These are phyloP conservation scores for Sarcocystis neurona DNA, from an alignment of 169 alveolate genomes.

Conservation along the genomic window DNA sequence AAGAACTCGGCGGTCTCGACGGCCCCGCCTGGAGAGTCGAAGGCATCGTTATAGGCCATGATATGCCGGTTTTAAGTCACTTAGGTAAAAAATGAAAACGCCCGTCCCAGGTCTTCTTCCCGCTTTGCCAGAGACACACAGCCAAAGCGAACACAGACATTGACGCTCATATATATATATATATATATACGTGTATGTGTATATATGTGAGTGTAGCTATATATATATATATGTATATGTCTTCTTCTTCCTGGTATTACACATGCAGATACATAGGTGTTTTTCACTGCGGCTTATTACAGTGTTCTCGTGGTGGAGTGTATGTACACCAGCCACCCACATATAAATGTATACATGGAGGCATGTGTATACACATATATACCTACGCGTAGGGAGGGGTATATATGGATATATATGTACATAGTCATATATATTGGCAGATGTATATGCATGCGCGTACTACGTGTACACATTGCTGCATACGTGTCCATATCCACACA, in stretches of 20 bases:
- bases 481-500: not conserved
- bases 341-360: not conserved
- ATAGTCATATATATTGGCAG: no score
- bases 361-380: not conserved
- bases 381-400: not conserved
- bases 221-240: not conserved
- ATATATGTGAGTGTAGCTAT: not conserved
- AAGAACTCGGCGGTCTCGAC: conserved; percentile 48
- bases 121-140: no score
- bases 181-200: not conserved
- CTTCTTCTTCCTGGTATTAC: not conserved
- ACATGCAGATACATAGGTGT: not conserved
- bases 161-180: not conserved
- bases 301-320: no score
- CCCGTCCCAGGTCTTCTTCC: no score
- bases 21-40: not conserved
- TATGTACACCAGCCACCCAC: not conserved
- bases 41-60: conserved; percentile 49
- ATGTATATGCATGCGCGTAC: no score
- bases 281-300: no score
- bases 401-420: not conserved
- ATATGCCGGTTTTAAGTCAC: conserved; percentile 34
- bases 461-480: no score
- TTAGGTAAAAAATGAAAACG: conserved; percentile 22
- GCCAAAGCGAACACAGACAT: not conserved